Evolutionary conservation across 257 asterid genomes (phyloP), one percentile per base, ranked within the genome.

Genomic region (Solanum microdontum): DNA sequence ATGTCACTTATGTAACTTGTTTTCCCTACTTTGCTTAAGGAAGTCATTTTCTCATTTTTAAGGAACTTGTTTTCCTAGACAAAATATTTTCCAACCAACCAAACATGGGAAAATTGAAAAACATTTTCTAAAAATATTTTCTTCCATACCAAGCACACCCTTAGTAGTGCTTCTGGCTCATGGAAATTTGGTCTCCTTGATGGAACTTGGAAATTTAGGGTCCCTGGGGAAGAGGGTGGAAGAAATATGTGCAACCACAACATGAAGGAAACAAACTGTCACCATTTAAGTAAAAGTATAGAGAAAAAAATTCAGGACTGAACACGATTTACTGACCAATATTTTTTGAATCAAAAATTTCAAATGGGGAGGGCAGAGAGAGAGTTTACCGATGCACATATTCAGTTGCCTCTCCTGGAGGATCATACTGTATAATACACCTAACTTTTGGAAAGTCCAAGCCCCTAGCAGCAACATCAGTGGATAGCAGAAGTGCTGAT

Each of bases 391-490:
- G 94, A 94, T 97, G 99, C 86, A 97, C 99, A 95, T 96, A 97
- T 88, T 97, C 99, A 45, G 99, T 94, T 86, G 98, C 98, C 92
- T 97, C 99, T 87, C 99, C 98, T 34, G 99, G 99, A 89, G 99
- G 94, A 91, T 97, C 99, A 91, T 97, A 97, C 89, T 97, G 99
- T 86, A 97, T 92, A 88, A 97, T 97, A 91, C 95, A 97, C 92
- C 93, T 93, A 83, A 97, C 99, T 93, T 95, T 92, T n/a, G 99
- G 99, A 87, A 97, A 91, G 91, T 97, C 99, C 88, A 97, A 92
- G 86, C 99, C 99, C 91, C 99, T 94, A 77, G 99, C 99, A 88
- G 95, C 92, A 92, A 97, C 95, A 92, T 97, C 99, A 17, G 98
- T 96, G 60, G 99, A 95, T 74, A 97, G 90, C 34, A 97, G 95